A percentile compares a stretch with the other conserved stretches of the same genome.
Evolutionary conservation across 2,329 filamentous ascomycete species (phyloP).

Genomic region (Colletotrichum nymphaeae): DNA sequence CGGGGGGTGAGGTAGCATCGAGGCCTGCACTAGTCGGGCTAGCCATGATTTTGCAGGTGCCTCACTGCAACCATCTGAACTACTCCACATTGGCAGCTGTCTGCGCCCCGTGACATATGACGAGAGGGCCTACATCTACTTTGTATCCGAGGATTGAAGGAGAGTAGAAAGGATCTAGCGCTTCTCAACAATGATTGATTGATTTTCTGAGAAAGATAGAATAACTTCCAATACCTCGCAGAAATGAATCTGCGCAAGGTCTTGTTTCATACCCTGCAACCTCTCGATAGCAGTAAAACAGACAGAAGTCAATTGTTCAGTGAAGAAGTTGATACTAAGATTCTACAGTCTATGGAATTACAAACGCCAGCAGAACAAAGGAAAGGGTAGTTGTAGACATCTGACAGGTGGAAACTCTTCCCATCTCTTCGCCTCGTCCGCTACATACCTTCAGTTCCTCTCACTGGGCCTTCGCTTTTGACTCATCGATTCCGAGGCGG

Average conservation of each 20-base stretch:
- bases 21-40: not conserved
- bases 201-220: no score
- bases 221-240: no score
- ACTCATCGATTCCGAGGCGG: not conserved
- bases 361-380: not conserved
- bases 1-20: not conserved
- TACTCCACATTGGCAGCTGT: not conserved
- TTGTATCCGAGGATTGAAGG: no score
- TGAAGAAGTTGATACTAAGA: not conserved
- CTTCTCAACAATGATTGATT: no score
- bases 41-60: not conserved
- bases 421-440: no score
- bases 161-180: no score
- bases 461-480: not conserved
- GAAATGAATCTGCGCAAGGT: no score
- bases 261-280: accelerated
- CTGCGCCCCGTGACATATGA: not conserved
- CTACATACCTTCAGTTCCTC: no score
- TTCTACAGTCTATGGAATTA: not conserved
- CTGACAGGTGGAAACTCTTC: no score
- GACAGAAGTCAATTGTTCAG: no score
- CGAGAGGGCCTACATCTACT: no score
- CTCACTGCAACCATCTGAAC: not conserved
- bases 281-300: no score
- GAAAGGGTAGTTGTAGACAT: not conserved